Percentiles rank a stretch among this genome's conserved stretches.
phyloP scores from a whole-genome alignment of 139 green algal species.

The Tetraselmis chui region DNA sequence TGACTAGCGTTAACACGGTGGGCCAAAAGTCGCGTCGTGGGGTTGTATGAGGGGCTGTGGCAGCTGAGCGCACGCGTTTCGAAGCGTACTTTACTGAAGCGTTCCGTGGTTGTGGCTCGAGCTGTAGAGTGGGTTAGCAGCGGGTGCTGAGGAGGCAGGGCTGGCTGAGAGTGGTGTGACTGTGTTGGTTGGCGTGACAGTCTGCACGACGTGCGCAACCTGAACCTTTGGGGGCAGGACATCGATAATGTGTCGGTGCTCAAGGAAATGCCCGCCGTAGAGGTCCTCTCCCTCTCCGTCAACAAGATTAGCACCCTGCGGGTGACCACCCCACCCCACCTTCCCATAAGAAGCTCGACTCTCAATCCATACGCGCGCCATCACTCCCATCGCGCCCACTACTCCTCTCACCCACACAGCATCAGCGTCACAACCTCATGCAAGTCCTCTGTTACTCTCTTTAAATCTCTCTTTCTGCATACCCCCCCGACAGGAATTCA shows the following conservation, averaged over 20 bases:
- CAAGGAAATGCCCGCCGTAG: constrained; percentile 30
- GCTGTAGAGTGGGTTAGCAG: too few species aligned
- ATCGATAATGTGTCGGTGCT: constrained; percentile 20
- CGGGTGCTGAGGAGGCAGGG: background rate
- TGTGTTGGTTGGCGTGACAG: background rate
- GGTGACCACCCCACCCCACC: background rate
- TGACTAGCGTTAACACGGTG: background rate
- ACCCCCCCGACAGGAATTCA: constrained; percentile 34
- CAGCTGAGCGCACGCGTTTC: too few species aligned
- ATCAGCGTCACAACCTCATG: too few species aligned
- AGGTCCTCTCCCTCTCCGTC: constrained; percentile 55
- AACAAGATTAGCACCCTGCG: constrained; percentile 44
- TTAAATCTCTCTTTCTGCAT: too few species aligned
- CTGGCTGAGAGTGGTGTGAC: background rate
- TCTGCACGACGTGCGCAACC: constrained; percentile 6
- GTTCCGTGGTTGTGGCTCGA: too few species aligned
- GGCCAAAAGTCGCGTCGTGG: background rate
- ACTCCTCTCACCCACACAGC: too few species aligned
- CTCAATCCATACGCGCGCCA: too few species aligned
- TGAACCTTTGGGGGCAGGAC: constrained; percentile 46
- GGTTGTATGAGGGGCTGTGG: too few species aligned
- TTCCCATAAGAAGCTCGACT: too few species aligned
- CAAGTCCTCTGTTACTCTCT: too few species aligned
- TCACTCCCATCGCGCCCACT: too few species aligned
- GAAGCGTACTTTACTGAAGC: too few species aligned